Percentiles rank a stretch among this genome's conserved stretches.
These are phyloP conservation scores for Testicularia cyperi DNA, from an alignment of 1,284 basidiomycete species.

Conservation along the genomic window DNA sequence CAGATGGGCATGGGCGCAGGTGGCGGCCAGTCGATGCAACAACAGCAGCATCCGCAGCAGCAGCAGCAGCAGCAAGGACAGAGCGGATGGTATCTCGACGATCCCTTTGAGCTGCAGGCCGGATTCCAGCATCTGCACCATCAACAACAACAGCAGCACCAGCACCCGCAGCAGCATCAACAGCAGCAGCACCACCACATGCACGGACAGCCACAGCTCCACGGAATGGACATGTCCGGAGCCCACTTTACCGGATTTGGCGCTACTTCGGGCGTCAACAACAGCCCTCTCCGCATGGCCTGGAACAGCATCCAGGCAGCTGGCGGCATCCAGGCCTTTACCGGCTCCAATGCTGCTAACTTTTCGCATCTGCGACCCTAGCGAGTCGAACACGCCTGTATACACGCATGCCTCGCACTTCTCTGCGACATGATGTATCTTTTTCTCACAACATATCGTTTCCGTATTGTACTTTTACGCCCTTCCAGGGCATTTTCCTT, in stretches of 20 bases:
- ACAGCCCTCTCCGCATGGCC: slow-evolving; percentile 24
- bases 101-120: slow-evolving; percentile 33
- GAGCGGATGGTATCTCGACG: slow-evolving; percentile 31
- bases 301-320: slow-evolving; percentile 43
- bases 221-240: slow-evolving; percentile 1
- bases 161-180: slow-evolving; percentile 16
- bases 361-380: too few relatives aligned
- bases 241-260: slow-evolving; percentile 10
- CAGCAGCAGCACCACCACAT: slow-evolving; percentile 15
- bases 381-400: too few relatives aligned
- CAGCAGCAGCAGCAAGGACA: slow-evolving; percentile 14
- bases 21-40: slow-evolving; percentile 13
- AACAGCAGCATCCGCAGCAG: slow-evolving; percentile 1
- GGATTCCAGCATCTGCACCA: slow-evolving; percentile 4
- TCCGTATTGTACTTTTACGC: too few relatives aligned
- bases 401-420: too few relatives aligned
- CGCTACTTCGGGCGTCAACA: slow-evolving; percentile 4
- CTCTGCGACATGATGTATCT: too few relatives aligned
- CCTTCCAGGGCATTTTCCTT: too few relatives aligned
- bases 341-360: background rate
- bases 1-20: slow-evolving; percentile 23
- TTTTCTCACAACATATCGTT: too few relatives aligned
- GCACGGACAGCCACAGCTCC: slow-evolving; percentile 8
- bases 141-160: background rate
- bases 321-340: slow-evolving; percentile 37